Conservation (phyloP, 202 grass and related monocot species). For the Tripidium arundinaceum region DNA sequence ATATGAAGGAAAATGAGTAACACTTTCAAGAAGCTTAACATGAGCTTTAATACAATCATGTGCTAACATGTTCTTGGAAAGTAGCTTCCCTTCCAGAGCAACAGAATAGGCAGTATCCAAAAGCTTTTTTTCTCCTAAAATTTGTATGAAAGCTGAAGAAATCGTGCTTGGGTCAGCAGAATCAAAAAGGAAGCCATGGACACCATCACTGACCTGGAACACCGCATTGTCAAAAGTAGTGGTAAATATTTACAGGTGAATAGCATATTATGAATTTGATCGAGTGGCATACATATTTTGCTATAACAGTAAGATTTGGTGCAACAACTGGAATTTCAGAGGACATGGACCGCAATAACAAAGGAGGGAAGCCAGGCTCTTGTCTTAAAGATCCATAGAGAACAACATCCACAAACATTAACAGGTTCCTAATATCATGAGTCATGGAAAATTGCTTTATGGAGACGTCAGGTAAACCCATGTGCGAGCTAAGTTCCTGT, state of each 20-base stretch:
- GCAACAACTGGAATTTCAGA: slow-evolving; percentile 78
- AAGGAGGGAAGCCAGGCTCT: slow-evolving; percentile 83
- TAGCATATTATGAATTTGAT: slow-evolving; percentile 21
- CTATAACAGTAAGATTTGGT: slow-evolving; percentile 80
- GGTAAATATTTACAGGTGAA: slow-evolving; percentile 9
- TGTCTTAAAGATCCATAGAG: slow-evolving; percentile 77
- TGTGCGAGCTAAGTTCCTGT: slow-evolving; percentile 71
- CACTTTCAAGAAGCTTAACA: slow-evolving; percentile 80
- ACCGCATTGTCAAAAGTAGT: slow-evolving; percentile 20
- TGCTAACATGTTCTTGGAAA: slow-evolving; percentile 83
- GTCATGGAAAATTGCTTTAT: slow-evolving; percentile 73
- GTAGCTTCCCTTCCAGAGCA: slow-evolving; percentile 57
- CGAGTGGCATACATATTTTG: slow-evolving; percentile 72
- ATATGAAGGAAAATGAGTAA: slow-evolving; percentile 81
- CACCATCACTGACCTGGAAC: slow-evolving; percentile 71
- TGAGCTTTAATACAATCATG: slow-evolving; percentile 73
- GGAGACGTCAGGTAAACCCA: slow-evolving; percentile 68
- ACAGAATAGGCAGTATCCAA: slow-evolving; percentile 59
- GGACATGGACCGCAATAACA: slow-evolving; percentile 77
- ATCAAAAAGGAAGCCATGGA: slow-evolving; percentile 74
- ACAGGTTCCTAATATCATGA: slow-evolving; percentile 54
- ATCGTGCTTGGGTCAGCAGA: slow-evolving; percentile 48
- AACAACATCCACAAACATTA: slow-evolving; percentile 72
- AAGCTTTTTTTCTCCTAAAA: slow-evolving; percentile 56
- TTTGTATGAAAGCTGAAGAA: slow-evolving; percentile 53